Evolutionary conservation across 805 yeast genomes (phyloP), one percentile per base, ranked within the genome.

Genomic region (baker's yeast (Saccharomyces cerevisiae)): DNA sequence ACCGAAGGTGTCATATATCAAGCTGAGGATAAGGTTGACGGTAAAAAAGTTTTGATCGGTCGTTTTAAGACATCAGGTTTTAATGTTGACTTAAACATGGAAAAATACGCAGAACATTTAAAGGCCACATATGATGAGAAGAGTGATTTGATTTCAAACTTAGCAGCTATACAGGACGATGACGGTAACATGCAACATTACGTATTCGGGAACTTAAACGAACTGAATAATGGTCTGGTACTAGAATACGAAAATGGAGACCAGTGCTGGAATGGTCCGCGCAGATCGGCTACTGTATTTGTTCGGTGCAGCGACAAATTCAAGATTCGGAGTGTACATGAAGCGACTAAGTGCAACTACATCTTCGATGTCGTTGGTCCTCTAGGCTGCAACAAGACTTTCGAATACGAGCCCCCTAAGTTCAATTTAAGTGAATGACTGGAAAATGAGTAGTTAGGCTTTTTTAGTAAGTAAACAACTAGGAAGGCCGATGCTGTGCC

Each of bases 191-290:
- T 55, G 24, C 46, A 57, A 6, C 59, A 60, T 36, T 54, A 57
- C 46, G 55, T 66, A 21, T 59, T 67, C 30, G 71, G 67, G 3
- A 70, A 71, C 17, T 54, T 61, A 56, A 71, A 57, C 51, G 68
- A 61, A 49, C 70, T 61, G 4, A 67, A 66, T 46, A 71, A 67
- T 47, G 72, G 72, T 31, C 53, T 75, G 48, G 59, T 57, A 22
- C 57, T 80, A 30, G 61, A 64, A 30, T 94, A 76, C 65, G 73
- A 69, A 3, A 65, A 74, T 21, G 99, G 99, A 22, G 83, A 82
- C 46, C 79, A 77, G 64, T 94, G 99, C 70, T 92, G 98, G 97
- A 88, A 90, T 67, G 99, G 99, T 0, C 97, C 97, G 4, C 68
- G 73, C 29, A 81, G 99, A 68, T 79, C 85, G 32, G 91, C 89